Conservation (phyloP, 164 flowering plant species). For the Berberis thunbergii region DNA sequence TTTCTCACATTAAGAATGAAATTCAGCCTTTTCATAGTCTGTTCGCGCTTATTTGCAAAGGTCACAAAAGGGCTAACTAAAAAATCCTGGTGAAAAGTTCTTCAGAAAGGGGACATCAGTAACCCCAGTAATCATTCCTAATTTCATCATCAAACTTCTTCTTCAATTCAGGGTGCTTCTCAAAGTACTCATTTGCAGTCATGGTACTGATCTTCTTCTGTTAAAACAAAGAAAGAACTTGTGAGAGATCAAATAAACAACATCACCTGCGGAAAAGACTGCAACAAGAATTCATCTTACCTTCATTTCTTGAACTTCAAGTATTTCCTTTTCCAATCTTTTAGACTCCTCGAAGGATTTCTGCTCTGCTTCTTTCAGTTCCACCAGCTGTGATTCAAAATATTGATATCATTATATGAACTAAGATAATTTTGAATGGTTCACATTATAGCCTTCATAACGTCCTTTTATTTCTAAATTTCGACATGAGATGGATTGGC, state of each 20-base stretch:
- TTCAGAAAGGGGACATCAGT: slow-evolving; percentile 19
- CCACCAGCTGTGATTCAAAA: slow-evolving; percentile 48
- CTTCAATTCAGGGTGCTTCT: slow-evolving; percentile 86
- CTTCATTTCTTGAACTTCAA: slow-evolving; percentile 84
- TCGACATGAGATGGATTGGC: too few relatives aligned
- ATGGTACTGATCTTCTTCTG: slow-evolving; percentile 86
- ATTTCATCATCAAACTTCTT: slow-evolving; percentile 95
- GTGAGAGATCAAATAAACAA: slow-evolving; percentile 3
- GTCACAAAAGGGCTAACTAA: too few relatives aligned
- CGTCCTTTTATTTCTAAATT: too few relatives aligned
- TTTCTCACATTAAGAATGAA: too few relatives aligned
- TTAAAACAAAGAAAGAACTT: slow-evolving; percentile 1
- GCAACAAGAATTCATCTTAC: slow-evolving; percentile 20
- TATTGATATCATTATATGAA: neutral
- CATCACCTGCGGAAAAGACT: neutral
- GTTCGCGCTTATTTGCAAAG: too few relatives aligned
- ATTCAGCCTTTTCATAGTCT: too few relatives aligned
- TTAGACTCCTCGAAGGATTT: slow-evolving; percentile 79
- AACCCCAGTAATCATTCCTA: slow-evolving; percentile 93
- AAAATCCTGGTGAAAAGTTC: neutral
- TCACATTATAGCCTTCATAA: too few relatives aligned
- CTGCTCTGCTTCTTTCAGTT: slow-evolving; percentile 84
- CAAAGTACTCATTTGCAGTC: slow-evolving; percentile 97
- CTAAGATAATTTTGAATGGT: too few relatives aligned
- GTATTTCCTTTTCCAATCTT: slow-evolving; percentile 82